Evolutionary conservation across 768 basidiomycete genomes (phyloP).

Genomic region (Psilocybe cubensis): DNA sequence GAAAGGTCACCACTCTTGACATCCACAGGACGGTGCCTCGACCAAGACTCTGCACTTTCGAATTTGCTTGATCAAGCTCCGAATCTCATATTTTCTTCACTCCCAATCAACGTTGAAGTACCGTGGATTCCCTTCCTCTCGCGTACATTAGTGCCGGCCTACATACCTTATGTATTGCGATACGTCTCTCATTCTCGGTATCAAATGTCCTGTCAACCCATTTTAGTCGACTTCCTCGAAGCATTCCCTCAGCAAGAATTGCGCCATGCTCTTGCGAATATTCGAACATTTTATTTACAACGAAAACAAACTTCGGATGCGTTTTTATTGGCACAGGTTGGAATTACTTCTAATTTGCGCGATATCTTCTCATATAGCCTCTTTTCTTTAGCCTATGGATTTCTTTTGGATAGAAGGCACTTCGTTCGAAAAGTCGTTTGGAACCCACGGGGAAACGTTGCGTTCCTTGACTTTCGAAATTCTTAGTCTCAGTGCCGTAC

Average conservation of each 20-base stretch:
- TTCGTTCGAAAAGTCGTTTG: constrained; percentile 27
- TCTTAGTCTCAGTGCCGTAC: constrained; percentile 42
- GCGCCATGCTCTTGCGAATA: constrained; percentile 8
- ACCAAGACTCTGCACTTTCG: constrained; percentile 53
- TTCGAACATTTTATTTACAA: constrained; percentile 11
- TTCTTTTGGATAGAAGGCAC: constrained; percentile 47
- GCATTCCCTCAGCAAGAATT: constrained; percentile 17
- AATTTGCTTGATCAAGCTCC: constrained; percentile 44
- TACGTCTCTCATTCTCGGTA: constrained; percentile 17
- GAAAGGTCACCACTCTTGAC: constrained; percentile 11
- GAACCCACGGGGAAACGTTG: constrained; percentile 22
- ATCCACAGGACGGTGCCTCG: constrained; percentile 45
- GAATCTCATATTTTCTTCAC: constrained; percentile 27
- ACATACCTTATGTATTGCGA: constrained; percentile 33
- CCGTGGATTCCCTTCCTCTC: constrained; percentile 38
- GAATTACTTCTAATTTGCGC: neutral
- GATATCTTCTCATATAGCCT: neutral
- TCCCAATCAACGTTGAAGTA: constrained; percentile 13
- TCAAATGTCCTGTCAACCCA: constrained; percentile 2
- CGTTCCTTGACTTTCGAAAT: constrained; percentile 44
- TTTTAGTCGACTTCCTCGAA: constrained; percentile 21
- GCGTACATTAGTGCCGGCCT: constrained; percentile 35
- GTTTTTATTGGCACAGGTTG: constrained; percentile 48
- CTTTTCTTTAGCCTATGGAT: constrained; percentile 53
- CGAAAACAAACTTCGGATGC: constrained; percentile 34